Percentiles rank a stretch among this genome's conserved stretches.
phyloP scores from a whole-genome alignment of 2,329 filamentous ascomycete species.

The Fusarium xyrophilum region DNA sequence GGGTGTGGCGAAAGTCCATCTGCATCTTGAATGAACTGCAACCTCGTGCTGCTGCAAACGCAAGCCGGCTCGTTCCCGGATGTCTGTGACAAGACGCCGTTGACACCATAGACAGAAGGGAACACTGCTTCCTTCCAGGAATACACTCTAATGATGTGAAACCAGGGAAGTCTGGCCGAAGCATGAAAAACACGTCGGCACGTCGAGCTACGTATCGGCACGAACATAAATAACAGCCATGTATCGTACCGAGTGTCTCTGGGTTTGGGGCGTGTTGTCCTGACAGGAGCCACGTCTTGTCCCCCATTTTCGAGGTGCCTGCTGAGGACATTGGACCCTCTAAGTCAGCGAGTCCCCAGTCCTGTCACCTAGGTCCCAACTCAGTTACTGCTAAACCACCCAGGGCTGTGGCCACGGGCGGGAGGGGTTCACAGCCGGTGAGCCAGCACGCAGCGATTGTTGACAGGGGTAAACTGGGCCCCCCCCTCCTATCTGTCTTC shows the following conservation, averaged over 20 bases:
- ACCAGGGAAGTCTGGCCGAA: constrained; percentile 14
- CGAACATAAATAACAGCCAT: background rate
- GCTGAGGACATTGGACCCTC: constrained; percentile 17
- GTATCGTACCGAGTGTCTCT: background rate
- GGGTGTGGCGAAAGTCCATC: constrained; percentile 1
- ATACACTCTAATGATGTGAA: constrained; percentile 18
- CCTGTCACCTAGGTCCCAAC: constrained; percentile 19
- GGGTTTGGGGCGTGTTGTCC: constrained; percentile 34
- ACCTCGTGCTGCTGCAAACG: background rate
- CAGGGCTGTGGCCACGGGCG: constrained; percentile 32
- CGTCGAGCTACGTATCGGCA: constrained; percentile 7
- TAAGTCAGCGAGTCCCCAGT: constrained; percentile 4
- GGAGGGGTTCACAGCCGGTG: constrained; percentile 36
- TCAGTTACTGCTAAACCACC: constrained; percentile 9
- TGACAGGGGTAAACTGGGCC: constrained; percentile 32
- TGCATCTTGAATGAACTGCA: constrained; percentile 19
- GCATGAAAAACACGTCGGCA: constrained; percentile 16
- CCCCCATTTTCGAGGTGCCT: constrained; percentile 27
- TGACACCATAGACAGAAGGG: constrained; percentile 4
- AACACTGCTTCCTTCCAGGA: constrained; percentile 3
- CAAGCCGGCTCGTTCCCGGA: constrained; percentile 11
- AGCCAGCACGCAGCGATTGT: constrained; percentile 35
- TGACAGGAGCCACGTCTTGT: constrained; percentile 39
- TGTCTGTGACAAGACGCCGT: background rate
- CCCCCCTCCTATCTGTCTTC: constrained; percentile 5